These are phyloP conservation scores for Colletotrichum sp. DNA, from an alignment of 2,329 filamentous ascomycete species.

Conservation along the genomic window DNA sequence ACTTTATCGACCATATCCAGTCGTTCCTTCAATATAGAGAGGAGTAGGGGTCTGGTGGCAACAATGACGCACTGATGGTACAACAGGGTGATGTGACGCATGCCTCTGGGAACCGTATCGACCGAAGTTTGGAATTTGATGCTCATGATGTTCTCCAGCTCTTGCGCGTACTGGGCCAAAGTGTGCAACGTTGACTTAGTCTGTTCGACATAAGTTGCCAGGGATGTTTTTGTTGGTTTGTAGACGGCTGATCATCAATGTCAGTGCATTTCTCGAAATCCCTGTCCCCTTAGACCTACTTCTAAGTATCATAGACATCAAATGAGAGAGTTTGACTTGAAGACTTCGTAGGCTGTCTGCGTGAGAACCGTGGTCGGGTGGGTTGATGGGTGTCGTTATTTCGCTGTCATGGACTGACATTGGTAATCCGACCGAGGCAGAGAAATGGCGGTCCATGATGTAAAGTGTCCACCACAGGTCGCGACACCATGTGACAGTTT, in stretches of 20 bases:
- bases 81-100: not conserved
- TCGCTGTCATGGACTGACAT: not conserved
- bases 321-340: not conserved
- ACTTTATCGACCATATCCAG: not conserved
- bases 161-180: not conserved
- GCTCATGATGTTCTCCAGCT: not conserved
- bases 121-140: not conserved
- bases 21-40: not conserved
- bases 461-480: conserved; percentile 47
- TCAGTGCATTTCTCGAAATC: not conserved
- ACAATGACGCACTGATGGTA: not conserved
- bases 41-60: not conserved
- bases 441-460: conserved; percentile 45
- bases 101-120: not conserved
- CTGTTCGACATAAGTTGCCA: not conserved
- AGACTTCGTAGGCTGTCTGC: not conserved
- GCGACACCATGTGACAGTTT: conserved; percentile 36
- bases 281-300: not conserved
- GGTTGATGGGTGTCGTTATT: not conserved
- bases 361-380: not conserved
- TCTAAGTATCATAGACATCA: not conserved
- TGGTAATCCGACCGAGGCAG: conserved; percentile 23
- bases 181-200: not conserved
- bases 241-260: not conserved
- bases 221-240: not conserved